Evolutionary conservation across 331 rosid species (phyloP).

Genomic region (Erythrophleum ivorense): DNA sequence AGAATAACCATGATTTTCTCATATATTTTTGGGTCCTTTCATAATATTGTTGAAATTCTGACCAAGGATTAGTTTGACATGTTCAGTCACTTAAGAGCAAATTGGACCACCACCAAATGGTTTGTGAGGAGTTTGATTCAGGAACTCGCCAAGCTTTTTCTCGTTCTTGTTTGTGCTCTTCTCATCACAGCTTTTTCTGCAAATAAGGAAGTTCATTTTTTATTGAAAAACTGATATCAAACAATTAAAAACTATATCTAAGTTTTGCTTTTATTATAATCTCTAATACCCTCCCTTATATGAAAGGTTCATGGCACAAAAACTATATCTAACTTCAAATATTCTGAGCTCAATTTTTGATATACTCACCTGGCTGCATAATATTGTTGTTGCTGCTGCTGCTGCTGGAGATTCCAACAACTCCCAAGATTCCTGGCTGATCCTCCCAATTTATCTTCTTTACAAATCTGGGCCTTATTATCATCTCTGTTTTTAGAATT

Average conservation of each 20-base stretch:
- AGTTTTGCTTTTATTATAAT: too few relatives aligned
- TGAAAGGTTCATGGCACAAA: too few relatives aligned
- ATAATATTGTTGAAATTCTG: constrained; percentile 31
- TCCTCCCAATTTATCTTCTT: constrained; percentile 54
- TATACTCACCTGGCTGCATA: constrained; percentile 45
- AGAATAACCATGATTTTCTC: neutral
- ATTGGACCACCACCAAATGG: constrained; percentile 64
- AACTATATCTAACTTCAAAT: neutral
- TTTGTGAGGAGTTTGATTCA: constrained; percentile 51
- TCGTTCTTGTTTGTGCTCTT: constrained; percentile 45
- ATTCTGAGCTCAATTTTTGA: neutral
- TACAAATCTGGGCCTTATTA: constrained; percentile 36
- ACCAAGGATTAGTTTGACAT: constrained; percentile 21
- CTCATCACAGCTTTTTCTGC: constrained; percentile 64
- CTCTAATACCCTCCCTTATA: neutral
- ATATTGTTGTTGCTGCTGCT: constrained; percentile 39
- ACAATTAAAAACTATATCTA: too few relatives aligned
- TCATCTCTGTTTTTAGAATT: neutral
- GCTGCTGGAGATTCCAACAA: constrained; percentile 46
- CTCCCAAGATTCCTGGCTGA: constrained; percentile 54
- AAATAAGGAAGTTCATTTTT: constrained; percentile 5
- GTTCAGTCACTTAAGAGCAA: constrained; percentile 77
- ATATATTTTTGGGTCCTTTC: neutral
- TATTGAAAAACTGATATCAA: too few relatives aligned
- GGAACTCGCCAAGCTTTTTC: constrained; percentile 47